Percentiles rank a stretch among this genome's conserved stretches.
Conservation (phyloP, 2,329 filamentous ascomycete genomes). For the Hysterium pulicare region DNA sequence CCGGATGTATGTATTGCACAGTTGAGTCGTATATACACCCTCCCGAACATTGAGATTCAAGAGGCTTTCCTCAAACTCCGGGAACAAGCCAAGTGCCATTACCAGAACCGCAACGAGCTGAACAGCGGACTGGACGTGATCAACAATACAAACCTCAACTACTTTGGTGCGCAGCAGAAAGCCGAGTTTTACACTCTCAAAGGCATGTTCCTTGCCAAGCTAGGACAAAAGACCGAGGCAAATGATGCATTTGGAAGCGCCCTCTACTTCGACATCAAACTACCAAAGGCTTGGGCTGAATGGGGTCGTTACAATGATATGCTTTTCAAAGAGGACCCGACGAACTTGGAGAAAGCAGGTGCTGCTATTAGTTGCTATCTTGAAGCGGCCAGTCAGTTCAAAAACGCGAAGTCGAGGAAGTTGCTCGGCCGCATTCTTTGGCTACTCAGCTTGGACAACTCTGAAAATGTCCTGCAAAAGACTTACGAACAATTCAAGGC, state of each 20-base stretch:
- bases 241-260: conserved; percentile 94
- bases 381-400: conserved; percentile 93
- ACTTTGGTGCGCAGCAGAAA: conserved; percentile 94
- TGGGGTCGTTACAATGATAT: conserved; percentile 99
- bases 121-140: conserved; percentile 94
- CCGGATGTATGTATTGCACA: conserved; percentile 97
- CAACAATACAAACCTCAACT: conserved; percentile 98
- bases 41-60: conserved; percentile 99
- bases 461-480: conserved; percentile 74
- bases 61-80: conserved; percentile 96
- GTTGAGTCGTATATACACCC: conserved; percentile 93
- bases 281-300: conserved; percentile 97
- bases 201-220: conserved; percentile 97
- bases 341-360: conserved; percentile 76
- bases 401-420: conserved; percentile 94
- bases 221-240: conserved; percentile 85
- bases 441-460: conserved; percentile 90
- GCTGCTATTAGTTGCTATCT: conserved; percentile 95
- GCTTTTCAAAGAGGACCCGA: conserved; percentile 87
- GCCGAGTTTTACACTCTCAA: conserved; percentile 99
- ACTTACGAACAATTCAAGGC: conserved; percentile 97
- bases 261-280: conserved; percentile 89
- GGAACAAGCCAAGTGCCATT: conserved; percentile 99
- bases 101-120: conserved; percentile 90
- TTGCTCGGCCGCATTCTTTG: conserved; percentile 89